Base-by-base conservation (phyloP, 2,329 filamentous ascomycete species). In the Amauroascus niger region DNA sequence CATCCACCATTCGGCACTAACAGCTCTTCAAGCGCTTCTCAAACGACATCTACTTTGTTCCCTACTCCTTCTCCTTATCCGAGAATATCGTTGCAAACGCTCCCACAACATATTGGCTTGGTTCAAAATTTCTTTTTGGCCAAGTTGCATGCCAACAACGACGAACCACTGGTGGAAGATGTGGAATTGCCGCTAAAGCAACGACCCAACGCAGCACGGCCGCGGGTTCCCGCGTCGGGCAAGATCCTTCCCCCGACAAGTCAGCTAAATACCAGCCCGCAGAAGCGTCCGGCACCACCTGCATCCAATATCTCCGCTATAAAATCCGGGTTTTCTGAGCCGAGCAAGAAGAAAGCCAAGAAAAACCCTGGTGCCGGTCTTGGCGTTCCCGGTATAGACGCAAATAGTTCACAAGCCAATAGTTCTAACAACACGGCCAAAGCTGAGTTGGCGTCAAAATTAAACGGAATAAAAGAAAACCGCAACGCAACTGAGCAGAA, bases 171-270 rank as follows among this genome's bases (percentile, higher is more conserved):
- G 60, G 76, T 95, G 50, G 93, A 98, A 73, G 93, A 98, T 71
- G 88, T 97, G 65, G 91, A 98, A 61, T 75, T 98, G 22, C 93
- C 94, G 14, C 81, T 84, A 53, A 98, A 98, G 71, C 93, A 98
- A 71, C 79, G 88, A 41, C 72, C 71, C 18, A 72, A 68, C 56
- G 67, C 70, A 44, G 62, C 67, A 37, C 67, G 72, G 28, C 69
- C 72, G 22, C 67, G 72, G 57, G 65, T 75, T 41, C 72, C 72
- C 24, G 72, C 71, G 28, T 72, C 71, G 18, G 72, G 72, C 45
- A 74, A 74, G 57, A 75, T 75, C 33, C 67, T 65, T 6, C 65
- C 68, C 1, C 61, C 65, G 18, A 16, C 55, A 14, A 20, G 39
- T 22, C 52, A 55, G 13, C 24, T 57, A 7, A 51, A 32, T 16